These are phyloP conservation scores for Salix caprea DNA, from an alignment of 345 rosid species.

Conservation along the genomic window DNA sequence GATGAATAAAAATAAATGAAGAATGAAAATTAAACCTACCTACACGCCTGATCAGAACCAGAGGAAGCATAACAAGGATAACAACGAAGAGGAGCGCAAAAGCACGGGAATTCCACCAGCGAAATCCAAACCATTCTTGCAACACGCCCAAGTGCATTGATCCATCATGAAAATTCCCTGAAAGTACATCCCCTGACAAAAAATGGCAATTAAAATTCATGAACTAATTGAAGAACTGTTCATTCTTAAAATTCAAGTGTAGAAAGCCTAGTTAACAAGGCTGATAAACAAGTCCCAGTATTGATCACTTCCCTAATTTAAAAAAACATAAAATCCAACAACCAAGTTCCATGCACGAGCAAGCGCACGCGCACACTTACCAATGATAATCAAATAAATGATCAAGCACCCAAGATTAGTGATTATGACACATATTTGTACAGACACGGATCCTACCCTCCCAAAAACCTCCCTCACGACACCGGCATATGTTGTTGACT, in stretches of 20 bases:
- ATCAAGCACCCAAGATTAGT: slow-evolving; percentile 75
- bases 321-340: neutral
- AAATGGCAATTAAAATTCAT: neutral
- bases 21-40: slow-evolving; percentile 33
- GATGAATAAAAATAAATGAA: neutral
- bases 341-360: neutral
- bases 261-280: neutral
- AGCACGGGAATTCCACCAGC: slow-evolving; percentile 82
- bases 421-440: slow-evolving; percentile 58
- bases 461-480: slow-evolving; percentile 89
- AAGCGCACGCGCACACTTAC: slow-evolving; percentile 21
- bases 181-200: slow-evolving; percentile 66
- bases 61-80: slow-evolving; percentile 58
- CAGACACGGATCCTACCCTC: slow-evolving; percentile 44
- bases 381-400: slow-evolving; percentile 69
- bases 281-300: neutral
- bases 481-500: slow-evolving; percentile 63
- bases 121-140: slow-evolving; percentile 83
- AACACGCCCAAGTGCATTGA: slow-evolving; percentile 64
- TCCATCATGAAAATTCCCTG: slow-evolving; percentile 59
- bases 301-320: neutral
- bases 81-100: slow-evolving; percentile 52
- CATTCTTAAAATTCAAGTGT: neutral
- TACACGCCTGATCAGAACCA: slow-evolving; percentile 52
- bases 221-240: neutral